Evolutionary conservation across 2,329 filamentous ascomycete species (phyloP), one percentile per base, ranked within the genome.

Genomic region (Thelonectria olida): DNA sequence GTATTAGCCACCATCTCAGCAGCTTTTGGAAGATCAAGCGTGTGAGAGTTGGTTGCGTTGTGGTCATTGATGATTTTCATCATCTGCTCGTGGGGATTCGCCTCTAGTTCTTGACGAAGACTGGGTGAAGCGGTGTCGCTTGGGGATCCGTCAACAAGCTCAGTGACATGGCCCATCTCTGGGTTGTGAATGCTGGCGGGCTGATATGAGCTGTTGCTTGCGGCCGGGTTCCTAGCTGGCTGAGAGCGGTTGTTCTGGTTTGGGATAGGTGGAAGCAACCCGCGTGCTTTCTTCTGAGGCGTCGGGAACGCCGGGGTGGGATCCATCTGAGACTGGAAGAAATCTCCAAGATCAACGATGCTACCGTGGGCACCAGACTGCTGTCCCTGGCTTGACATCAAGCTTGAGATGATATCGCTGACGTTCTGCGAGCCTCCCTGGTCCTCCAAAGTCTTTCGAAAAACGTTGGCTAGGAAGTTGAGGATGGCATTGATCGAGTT

Each of bases 401-500:
- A 87, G 66, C 88, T 90, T 5, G 89, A 88, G 73, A 98, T 92
- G 73, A 97, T 90, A 68, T 96, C 94, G 57, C 91, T 89, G 41
- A 98, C 86, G 62, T 92, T 95, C 72, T 92, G 88, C 2, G 87
- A 84, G 17, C 87, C 86, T 28, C 89, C 89, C 69, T 95, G 91
- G 34, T 94, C 92, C 74, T 97, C 94, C 50, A 99, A 80, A 65
- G 93, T 97, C 72, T 96, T 91, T 65, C 97, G 91, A 79, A 98
- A 99, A 41, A 99, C 95, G 12, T 96, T 98, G 45, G 95, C 96
- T 19, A 99, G 85, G 76, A 99, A 98, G 50, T 94, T 97, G 41
- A 99, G 85, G 64, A 99, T 98, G n/a, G 95, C 95, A 73, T 97
- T 98, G 78, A 99, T 98, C 1, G 95, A 97, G 74, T 95, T 97